A percentile compares a stretch with the other conserved stretches of the same genome.
These are phyloP conservation scores for Parietichytrium sp. DNA, from an alignment of 108 stramenopile genomes.

Conservation along the genomic window DNA sequence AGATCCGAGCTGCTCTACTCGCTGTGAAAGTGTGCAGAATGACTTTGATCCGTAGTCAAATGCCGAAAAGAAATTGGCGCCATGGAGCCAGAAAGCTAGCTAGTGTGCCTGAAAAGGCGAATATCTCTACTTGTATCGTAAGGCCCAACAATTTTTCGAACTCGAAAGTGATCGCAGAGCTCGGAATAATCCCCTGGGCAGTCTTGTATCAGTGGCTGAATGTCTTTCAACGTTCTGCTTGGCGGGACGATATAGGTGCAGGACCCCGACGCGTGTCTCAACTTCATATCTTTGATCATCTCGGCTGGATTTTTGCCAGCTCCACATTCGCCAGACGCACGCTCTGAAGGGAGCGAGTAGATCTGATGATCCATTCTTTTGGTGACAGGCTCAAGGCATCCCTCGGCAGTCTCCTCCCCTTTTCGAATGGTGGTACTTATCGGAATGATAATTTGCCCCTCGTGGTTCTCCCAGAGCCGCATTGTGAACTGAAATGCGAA, in stretches of 20 bases:
- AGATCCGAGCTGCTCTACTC: no score
- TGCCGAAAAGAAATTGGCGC: no score
- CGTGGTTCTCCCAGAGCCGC: not conserved
- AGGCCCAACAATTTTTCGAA: not conserved
- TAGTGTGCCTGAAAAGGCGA: no score
- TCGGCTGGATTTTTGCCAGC: not conserved
- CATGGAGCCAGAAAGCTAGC: no score
- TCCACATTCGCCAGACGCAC: not conserved
- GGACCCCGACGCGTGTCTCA: slow-evolving; percentile 16
- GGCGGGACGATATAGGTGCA: not conserved
- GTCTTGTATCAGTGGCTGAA: not conserved
- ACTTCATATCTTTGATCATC: slow-evolving; percentile 13
- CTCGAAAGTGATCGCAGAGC: not conserved
- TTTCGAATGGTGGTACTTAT: not conserved
- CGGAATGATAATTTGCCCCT: not conserved
- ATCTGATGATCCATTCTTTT: not conserved
- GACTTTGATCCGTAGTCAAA: no score
- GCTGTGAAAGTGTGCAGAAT: no score
- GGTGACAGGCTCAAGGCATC: not conserved
- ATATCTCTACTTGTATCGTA: not conserved
- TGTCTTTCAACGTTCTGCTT: not conserved
- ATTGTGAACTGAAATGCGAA: not conserved
- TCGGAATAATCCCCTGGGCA: not conserved
- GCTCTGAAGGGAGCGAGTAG: not conserved
- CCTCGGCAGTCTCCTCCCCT: not conserved